Evolutionary conservation across 163 green algal genomes (phyloP).

Genomic region (Chloromonas sp.): DNA sequence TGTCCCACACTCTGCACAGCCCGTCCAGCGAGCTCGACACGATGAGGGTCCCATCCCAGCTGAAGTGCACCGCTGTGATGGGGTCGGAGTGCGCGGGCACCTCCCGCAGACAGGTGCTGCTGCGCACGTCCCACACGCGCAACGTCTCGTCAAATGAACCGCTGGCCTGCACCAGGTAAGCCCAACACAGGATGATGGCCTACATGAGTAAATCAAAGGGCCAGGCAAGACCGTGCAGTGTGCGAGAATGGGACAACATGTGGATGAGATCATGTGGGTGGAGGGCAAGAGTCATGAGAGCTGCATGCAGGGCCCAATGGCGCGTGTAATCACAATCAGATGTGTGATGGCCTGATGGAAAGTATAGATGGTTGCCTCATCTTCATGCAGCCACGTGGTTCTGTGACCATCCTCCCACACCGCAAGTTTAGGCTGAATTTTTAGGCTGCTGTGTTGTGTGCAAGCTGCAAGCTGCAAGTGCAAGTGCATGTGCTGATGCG

Average conservation of each 20-base stretch:
- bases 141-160: slow-evolving; percentile 92
- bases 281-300: background rate
- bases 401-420: too few relatives aligned
- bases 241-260: background rate
- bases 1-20: slow-evolving; percentile 75
- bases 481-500: too few relatives aligned
- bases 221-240: too few relatives aligned
- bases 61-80: slow-evolving; percentile 67
- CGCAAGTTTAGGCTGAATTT: background rate
- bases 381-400: too few relatives aligned
- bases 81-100: slow-evolving; percentile 86
- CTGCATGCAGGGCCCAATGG: background rate
- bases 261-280: background rate
- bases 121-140: slow-evolving; percentile 78
- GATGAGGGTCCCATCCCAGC: slow-evolving; percentile 63
- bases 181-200: too few relatives aligned
- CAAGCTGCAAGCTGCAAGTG: background rate
- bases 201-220: too few relatives aligned
- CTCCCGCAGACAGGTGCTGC: slow-evolving; percentile 57
- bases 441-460: background rate
- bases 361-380: too few relatives aligned
- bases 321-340: too few relatives aligned
- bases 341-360: too few relatives aligned
- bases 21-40: slow-evolving; percentile 65
- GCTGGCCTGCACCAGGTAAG: slow-evolving; percentile 50